phyloP scores from a whole-genome alignment of 1,139 yeast genomes.

The Geotrichum carabidarum region DNA sequence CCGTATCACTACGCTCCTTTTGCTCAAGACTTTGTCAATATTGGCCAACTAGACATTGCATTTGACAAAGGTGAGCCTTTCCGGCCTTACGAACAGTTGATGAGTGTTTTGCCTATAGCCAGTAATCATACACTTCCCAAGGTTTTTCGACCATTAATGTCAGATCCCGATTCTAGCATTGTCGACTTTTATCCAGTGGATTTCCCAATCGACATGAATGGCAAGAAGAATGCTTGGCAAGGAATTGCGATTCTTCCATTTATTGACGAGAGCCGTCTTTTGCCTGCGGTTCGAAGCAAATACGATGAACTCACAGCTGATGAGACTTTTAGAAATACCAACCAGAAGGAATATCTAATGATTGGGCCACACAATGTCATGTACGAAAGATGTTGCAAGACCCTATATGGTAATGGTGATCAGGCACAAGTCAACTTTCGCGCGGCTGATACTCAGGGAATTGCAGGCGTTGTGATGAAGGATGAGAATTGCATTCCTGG shows the following conservation, averaged over 20 bases:
- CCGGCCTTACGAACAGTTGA: constrained; percentile 89
- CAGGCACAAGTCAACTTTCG: constrained; percentile 43
- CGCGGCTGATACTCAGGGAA: constrained; percentile 44
- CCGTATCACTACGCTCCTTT: constrained; percentile 98
- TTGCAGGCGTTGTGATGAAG: constrained; percentile 60
- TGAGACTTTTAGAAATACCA: constrained; percentile 60
- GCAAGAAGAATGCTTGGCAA: constrained; percentile 92
- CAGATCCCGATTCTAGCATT: constrained; percentile 71
- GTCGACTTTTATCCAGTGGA: constrained; percentile 89
- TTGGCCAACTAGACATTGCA: constrained; percentile 54
- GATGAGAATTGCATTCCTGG: constrained; percentile 46
- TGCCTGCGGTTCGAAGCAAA: constrained; percentile 59
- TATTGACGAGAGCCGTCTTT: constrained; percentile 73
- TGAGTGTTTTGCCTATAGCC: constrained; percentile 97
- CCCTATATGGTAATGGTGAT: constrained; percentile 34
- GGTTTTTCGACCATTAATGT: constrained; percentile 79
- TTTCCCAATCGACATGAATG: constrained; percentile 90
- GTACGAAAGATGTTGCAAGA: constrained; percentile 22
- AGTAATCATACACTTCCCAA: constrained; percentile 88
- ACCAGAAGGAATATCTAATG: constrained; percentile 36
- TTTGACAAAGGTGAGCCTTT: constrained; percentile 78
- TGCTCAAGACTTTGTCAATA: constrained; percentile 73
- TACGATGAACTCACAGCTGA: constrained; percentile 60
- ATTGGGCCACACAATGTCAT: constrained; percentile 28
- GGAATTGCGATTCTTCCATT: constrained; percentile 88